These are phyloP conservation scores for Daucus carota DNA, from an alignment of 129 eudicot genomes.

Conservation along the genomic window DH1_v3.0 NC_030381.2:48099501-48100000, in stretches of 20 bases:
- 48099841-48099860: slow-evolving; percentile 37
- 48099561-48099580: too few relatives aligned
- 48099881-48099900: not conserved
- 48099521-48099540: too few relatives aligned
- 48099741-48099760: not conserved
- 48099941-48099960: not conserved
- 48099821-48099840: slow-evolving; percentile 26
- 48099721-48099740: not conserved
- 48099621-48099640: too few relatives aligned
- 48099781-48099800: slow-evolving; percentile 11
- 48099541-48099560: too few relatives aligned
- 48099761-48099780: slow-evolving; percentile 31
- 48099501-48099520: too few relatives aligned
- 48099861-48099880: not conserved
- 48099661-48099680: not conserved
- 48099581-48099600: too few relatives aligned
- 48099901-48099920: not conserved
- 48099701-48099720: too few relatives aligned
- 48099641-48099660: too few relatives aligned
- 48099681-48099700: not conserved
- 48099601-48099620: too few relatives aligned
- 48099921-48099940: not conserved
- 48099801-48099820: slow-evolving; percentile 15
- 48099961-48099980: not conserved
- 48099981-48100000: not conserved